Evolutionary conservation across 177 flowering plant genomes (phyloP), one percentile per base, ranked within the genome.

Genomic region (Vitis hybrid): DNA sequence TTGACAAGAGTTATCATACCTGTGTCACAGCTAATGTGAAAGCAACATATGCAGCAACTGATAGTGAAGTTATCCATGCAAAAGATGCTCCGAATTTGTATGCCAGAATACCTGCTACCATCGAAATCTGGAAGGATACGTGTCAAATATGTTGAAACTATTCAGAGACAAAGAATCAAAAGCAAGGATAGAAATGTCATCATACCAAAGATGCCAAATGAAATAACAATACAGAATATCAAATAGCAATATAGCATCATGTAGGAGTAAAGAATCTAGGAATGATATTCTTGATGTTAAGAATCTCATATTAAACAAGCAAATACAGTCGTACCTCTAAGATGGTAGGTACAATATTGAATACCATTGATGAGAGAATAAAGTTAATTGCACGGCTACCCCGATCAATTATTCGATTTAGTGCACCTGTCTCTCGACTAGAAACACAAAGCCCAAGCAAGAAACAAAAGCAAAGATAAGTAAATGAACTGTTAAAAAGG

Each of bases 41-140:
- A 72, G 77, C 73, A 74, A 93, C 71, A 84, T 96, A 96, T 21
- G 97, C 92, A 65, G 84, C 94, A 70, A 96, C 97, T 50, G 99
- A 93, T n/a, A 92, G 70, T 40, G 99, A 91, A 56, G 99, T 96
- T 69, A 96, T 96, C 95, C 89, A 92, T 30, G 98, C 99, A 86
- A 96, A 96, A 60, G 98, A 82, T 59, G 95, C 82, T 75, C 99
- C 99, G 84, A 82, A 96, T 64, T 93, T 96, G 83, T 96, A 96
- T 17, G 99, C 99, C 70, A 96, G 82, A 63, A 96, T 96, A 78
- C 97, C 97, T 81, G 98, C 85, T 50, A 96, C 99, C 98, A 96
- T 93, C 61, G 95, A 83, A 80, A 96, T 96, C 99, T 96, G 88
- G 75, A 84, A 69, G 71, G 58, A 56, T 64, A 66, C 56, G 74